Conservation (phyloP, 176 grass and related monocot genomes). For the Rhynchospora tenuis region DNA sequence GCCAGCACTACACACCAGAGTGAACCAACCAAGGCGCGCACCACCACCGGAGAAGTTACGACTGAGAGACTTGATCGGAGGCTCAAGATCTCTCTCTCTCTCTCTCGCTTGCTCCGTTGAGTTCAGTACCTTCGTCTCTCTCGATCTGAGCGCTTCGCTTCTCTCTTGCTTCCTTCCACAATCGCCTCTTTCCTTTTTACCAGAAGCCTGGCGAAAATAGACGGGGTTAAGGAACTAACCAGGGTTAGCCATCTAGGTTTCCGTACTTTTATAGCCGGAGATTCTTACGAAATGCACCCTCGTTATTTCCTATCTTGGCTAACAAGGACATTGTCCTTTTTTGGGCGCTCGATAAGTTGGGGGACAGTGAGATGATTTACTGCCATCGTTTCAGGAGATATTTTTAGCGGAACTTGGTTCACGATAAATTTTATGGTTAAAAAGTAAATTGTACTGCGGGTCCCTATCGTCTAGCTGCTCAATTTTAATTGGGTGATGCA, state of each 20-base stretch:
- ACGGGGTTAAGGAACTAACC: constrained; percentile 56
- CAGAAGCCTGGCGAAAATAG: constrained; percentile 11
- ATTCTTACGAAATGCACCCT: background rate
- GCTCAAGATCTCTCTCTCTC: background rate
- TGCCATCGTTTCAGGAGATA: background rate
- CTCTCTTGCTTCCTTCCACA: constrained; percentile 1
- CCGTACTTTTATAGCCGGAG: constrained; percentile 14
- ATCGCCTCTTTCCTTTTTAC: constrained; percentile 26
- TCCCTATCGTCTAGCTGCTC: background rate
- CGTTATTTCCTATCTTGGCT: background rate
- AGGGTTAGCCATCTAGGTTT: constrained; percentile 29
- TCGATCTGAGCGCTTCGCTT: background rate
- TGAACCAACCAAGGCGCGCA: background rate
- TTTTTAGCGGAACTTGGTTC: constrained; percentile 10
- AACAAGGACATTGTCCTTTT: constrained; percentile 11
- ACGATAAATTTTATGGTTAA: background rate
- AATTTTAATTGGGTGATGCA: background rate
- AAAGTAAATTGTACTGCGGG: background rate
- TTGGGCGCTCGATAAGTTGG: background rate
- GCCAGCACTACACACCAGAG: background rate
- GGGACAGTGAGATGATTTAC: background rate
- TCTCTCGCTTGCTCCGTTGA: background rate
- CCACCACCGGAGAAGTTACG: background rate
- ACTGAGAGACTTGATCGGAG: background rate
- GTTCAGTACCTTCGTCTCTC: background rate